phyloP scores from a whole-genome alignment of 352 stramenopile species.

The Phytophthora colocasiae region DNA sequence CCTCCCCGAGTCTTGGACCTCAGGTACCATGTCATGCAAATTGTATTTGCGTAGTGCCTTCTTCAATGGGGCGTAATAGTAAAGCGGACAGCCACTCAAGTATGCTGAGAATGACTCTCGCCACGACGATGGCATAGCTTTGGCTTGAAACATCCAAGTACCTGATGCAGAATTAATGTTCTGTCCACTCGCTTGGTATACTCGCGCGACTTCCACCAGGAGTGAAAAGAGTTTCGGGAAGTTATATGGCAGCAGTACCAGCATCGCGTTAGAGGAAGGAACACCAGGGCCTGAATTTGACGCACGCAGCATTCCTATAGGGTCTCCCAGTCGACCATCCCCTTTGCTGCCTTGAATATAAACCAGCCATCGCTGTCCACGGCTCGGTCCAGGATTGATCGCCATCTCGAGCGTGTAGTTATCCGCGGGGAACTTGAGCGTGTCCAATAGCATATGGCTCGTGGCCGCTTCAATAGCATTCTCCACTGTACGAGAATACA shows the following conservation, averaged over 20 bases:
- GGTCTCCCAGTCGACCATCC: constrained; percentile 80
- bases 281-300: constrained; percentile 34
- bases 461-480: constrained; percentile 82
- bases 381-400: constrained; percentile 64
- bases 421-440: constrained; percentile 87
- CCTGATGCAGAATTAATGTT: constrained; percentile 70
- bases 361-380: constrained; percentile 84
- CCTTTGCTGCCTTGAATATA: constrained; percentile 85
- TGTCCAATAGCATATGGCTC: constrained; percentile 90
- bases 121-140: constrained; percentile 89
- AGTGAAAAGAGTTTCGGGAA: constrained; percentile 84
- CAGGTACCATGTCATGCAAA: constrained; percentile 86
- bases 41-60: constrained; percentile 90
- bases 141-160: constrained; percentile 88
- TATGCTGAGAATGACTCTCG: constrained; percentile 85
- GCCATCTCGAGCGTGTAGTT: constrained; percentile 73
- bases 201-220: constrained; percentile 81
- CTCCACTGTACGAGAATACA: constrained; percentile 76
- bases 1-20: constrained; percentile 80
- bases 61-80: constrained; percentile 85
- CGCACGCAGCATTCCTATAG: constrained; percentile 79
- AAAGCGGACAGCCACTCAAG: constrained; percentile 72
- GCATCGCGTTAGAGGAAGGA: constrained; percentile 50
- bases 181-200: constrained; percentile 83
- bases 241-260: constrained; percentile 92